Base-by-base conservation (phyloP, 164 flowering plant genomes). In the Dillenia turbinata region DNA sequence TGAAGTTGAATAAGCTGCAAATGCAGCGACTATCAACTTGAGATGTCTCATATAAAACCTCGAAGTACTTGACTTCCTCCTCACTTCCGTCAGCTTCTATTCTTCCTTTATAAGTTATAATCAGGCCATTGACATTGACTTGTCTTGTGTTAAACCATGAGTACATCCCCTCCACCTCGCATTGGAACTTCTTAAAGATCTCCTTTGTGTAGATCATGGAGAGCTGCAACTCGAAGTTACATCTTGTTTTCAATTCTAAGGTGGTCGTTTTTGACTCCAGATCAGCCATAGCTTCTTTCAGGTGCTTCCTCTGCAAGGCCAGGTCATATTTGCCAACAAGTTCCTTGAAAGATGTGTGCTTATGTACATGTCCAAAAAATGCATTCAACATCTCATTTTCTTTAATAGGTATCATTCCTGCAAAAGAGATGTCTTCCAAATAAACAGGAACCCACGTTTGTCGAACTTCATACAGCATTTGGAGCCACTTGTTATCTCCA, bases 291-390 rank as follows among this genome's bases (percentile, higher is more conserved):
- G 73, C 76, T 66, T 79, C 85, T 60, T 69, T 73, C 58, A 60
- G 43, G 56, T 73, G 69, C 64, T 73, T 79, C 57, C 76, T 77
- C 26, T 75, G 77, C 1, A 79, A 67, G 49, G 77, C 77, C 46
- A 69, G 58, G 49, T 81, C 85, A 44, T 81, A 81, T 69, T 73
- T 77, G 49, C 77, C 82, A 17, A 81, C 64, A 61, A 78, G 78
- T 61, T 81, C 83, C 63, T 77, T 79, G n/a, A 77, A 63, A 47
- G 83, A 69, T 15, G 85, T 77, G 47, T 75, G 71, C 60, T 77
- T 77, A 64, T 81, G 83, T 49, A 81, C 77, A 75, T 77, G 75
- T 10, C 79, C 78, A 60, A 81, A 81, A 67, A 75, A 75, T 1
- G 80, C 43, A 54, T 46, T 60, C 59, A 69, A 26, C n/a, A 60